phyloP scores from a whole-genome alignment of 495 filamentous ascomycete species.

The Penicillium waksmanii region DNA sequence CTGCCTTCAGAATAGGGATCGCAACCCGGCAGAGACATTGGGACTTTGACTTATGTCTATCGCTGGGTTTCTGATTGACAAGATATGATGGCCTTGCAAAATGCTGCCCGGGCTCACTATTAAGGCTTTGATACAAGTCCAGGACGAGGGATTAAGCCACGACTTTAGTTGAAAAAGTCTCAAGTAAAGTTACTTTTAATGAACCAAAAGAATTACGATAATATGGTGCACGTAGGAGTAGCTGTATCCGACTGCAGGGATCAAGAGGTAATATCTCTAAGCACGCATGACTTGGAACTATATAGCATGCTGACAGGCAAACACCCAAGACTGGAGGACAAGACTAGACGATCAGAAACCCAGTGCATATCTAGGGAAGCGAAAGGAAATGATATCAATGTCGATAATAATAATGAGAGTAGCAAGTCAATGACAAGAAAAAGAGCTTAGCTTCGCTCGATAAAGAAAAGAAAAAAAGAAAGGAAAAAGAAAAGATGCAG shows the following conservation, averaged over 20 bases:
- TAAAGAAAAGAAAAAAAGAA: slow-evolving; percentile 4
- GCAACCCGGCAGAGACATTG: neutral
- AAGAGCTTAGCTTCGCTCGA: neutral
- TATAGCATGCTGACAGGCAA: too few species aligned
- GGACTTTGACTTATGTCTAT: neutral
- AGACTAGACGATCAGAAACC: too few species aligned
- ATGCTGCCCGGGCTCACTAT: neutral
- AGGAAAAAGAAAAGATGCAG: neutral
- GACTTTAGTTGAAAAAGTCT: neutral
- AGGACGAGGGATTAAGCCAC: too few species aligned
- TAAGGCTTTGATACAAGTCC: too few species aligned
- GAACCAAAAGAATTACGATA: neutral
- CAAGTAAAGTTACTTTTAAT: neutral
- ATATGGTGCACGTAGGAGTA: neutral
- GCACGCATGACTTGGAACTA: too few species aligned
- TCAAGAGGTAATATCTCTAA: too few species aligned
- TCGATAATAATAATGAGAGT: neutral
- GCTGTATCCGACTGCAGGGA: neutral
- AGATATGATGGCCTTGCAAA: neutral
- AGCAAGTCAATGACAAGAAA: neutral
- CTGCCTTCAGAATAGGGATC: neutral
- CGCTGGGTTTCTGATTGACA: neutral
- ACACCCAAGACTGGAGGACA: too few species aligned
- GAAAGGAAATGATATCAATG: too few species aligned
- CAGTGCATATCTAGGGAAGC: too few species aligned